A percentile compares a stretch with the other conserved stretches of the same genome.
phyloP scores from a whole-genome alignment of 768 basidiomycete genomes.

The Pleurotus tuoliensis region DNA sequence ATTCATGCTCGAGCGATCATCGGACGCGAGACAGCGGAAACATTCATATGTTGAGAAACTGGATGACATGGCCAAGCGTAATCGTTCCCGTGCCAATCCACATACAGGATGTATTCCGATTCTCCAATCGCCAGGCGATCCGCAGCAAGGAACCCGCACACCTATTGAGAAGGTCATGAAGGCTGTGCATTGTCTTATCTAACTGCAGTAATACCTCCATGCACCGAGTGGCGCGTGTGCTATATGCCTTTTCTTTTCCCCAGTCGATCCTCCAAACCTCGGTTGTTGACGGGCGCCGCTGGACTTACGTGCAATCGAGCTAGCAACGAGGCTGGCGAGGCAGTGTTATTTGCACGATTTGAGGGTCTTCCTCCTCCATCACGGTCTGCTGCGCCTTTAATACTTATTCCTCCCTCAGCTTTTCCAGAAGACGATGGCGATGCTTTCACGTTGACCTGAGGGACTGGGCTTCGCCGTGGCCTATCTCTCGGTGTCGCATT shows the following conservation, averaged over 20 bases:
- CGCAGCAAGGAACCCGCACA: conserved; percentile 1
- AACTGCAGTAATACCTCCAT: neutral
- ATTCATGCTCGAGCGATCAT: neutral
- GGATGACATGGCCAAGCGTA: neutral
- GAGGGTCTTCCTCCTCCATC: conserved; percentile 1
- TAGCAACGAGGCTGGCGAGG: conserved; percentile 25
- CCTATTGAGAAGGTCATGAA: neutral
- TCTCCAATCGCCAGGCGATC: neutral
- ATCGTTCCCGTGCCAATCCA: neutral
- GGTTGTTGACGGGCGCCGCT: conserved; percentile 11
- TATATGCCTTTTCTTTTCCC: conserved; percentile 21
- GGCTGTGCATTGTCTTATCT: no score
- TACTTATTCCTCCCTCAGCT: conserved; percentile 44
- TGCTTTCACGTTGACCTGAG: conserved; percentile 9
- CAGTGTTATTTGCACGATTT: neutral
- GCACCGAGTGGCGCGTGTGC: conserved; percentile 7
- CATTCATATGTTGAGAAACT: conserved; percentile 1
- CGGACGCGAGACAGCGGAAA: conserved; percentile 1
- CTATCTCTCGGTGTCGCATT: conserved; percentile 11
- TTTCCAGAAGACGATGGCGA: no score
- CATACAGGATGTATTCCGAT: neutral
- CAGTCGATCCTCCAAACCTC: conserved; percentile 14
- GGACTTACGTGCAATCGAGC: conserved; percentile 26
- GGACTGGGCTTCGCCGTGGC: no score
- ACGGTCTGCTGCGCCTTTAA: conserved; percentile 47